A percentile compares a stretch with the other conserved stretches of the same genome.
phyloP scores from a whole-genome alignment of 2,329 filamentous ascomycete species.

The Fusarium temperatum region DNA sequence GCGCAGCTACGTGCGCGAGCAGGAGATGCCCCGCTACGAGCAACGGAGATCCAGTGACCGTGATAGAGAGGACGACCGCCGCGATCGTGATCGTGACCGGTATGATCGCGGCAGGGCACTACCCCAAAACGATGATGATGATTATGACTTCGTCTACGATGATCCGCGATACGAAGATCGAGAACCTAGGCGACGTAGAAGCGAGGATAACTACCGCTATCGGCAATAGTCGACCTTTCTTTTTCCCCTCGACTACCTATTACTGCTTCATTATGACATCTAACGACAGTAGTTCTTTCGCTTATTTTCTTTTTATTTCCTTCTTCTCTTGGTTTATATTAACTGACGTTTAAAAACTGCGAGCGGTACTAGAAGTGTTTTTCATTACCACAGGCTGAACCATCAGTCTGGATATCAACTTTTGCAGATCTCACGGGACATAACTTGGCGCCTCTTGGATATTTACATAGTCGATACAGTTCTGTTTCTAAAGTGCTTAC shows the following conservation, averaged over 20 bases:
- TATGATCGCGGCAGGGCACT: constrained; percentile 35
- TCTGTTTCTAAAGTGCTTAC: neutral
- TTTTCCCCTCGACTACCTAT: neutral
- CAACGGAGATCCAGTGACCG: constrained; percentile 22
- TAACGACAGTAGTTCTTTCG: constrained; percentile 13
- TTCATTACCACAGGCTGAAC: neutral
- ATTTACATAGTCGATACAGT: neutral
- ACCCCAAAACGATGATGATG: constrained; percentile 34
- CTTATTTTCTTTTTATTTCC: neutral
- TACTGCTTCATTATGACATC: constrained; percentile 7
- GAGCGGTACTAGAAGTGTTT: neutral
- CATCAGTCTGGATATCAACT: neutral
- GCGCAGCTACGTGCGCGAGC: constrained; percentile 43
- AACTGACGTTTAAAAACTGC: neutral
- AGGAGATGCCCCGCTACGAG: constrained; percentile 41
- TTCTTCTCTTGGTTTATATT: neutral
- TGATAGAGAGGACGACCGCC: constrained; percentile 15
- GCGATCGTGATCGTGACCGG: constrained; percentile 21
- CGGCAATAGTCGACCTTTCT: constrained; percentile 22
- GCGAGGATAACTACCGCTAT: constrained; percentile 39
- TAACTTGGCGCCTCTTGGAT: constrained; percentile 12
- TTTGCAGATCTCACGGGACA: constrained; percentile 25
- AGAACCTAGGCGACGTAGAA: constrained; percentile 35
- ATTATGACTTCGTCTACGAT: constrained; percentile 45
- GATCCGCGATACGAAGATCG: constrained; percentile 43